A percentile compares a stretch with the other conserved stretches of the same genome.
Conservation (phyloP, 768 basidiomycete genomes). For the Leccinum incarnatum region DNA sequence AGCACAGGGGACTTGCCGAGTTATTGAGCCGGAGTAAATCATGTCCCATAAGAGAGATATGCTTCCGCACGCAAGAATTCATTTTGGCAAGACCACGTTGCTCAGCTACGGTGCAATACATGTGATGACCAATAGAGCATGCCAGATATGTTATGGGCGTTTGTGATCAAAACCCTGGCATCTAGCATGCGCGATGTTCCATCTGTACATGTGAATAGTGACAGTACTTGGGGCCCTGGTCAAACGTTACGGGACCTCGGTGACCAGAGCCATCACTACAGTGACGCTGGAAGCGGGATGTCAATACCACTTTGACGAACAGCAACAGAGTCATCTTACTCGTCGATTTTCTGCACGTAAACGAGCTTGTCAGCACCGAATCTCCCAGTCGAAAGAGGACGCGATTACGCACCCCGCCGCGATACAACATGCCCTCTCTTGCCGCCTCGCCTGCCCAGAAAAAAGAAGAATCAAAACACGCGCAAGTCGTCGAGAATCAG, state of each 20-base stretch:
- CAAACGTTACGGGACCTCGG: constrained; percentile 48
- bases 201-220: not conserved
- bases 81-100: not conserved
- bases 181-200: not conserved
- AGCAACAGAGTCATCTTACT: constrained; percentile 46
- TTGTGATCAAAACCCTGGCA: not conserved
- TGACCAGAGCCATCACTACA: constrained; percentile 64
- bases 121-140: not conserved
- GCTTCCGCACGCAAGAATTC: not conserved
- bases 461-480: constrained; percentile 1
- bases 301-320: constrained; percentile 10
- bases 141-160: not conserved
- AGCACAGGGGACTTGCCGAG: constrained; percentile 14
- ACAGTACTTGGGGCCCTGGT: not conserved
- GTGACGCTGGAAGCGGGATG: constrained; percentile 51
- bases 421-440: constrained; percentile 59
- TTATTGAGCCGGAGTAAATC: constrained; percentile 9
- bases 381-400: constrained; percentile 1
- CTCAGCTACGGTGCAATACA: not conserved
- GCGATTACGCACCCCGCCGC: constrained; percentile 65
- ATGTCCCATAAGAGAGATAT: not conserved
- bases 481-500: constrained; percentile 1
- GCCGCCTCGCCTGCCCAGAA: constrained; percentile 52
- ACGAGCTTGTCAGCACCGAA: constrained; percentile 7
- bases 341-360: constrained; percentile 65